Evolutionary conservation across 2,329 filamentous ascomycete genomes (phyloP).

Genomic region (Fusarium hainanense): DNA sequence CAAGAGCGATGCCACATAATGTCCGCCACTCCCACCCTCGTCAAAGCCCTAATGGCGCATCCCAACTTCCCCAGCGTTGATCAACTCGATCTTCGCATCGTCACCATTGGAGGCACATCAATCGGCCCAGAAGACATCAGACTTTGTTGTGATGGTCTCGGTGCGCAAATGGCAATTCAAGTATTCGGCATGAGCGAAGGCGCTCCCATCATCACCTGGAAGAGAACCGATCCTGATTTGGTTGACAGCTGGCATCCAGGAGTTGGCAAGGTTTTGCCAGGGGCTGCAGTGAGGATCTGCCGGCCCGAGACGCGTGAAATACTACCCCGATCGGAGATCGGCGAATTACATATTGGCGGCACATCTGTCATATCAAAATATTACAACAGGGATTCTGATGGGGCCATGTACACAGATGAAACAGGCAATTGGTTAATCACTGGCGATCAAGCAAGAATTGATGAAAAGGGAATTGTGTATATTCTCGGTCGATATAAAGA

Average conservation of each 20-base stretch:
- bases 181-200: slow-evolving; percentile 61
- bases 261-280: slow-evolving; percentile 56
- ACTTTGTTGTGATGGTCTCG: slow-evolving; percentile 49
- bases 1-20: slow-evolving; percentile 52
- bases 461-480: slow-evolving; percentile 52
- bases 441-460: slow-evolving; percentile 56
- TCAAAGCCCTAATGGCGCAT: slow-evolving; percentile 49
- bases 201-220: slow-evolving; percentile 56
- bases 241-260: slow-evolving; percentile 52
- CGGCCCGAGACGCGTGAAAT: slow-evolving; percentile 46
- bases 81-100: slow-evolving; percentile 47
- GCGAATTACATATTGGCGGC: slow-evolving; percentile 56
- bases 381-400: slow-evolving; percentile 41
- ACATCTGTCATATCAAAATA: slow-evolving; percentile 52
- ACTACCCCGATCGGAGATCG: slow-evolving; percentile 48
- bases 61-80: slow-evolving; percentile 43
- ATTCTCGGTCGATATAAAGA: slow-evolving; percentile 59
- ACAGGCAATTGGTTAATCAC: slow-evolving; percentile 53
- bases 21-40: slow-evolving; percentile 55
- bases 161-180: slow-evolving; percentile 50
- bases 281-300: slow-evolving; percentile 54
- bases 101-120: slow-evolving; percentile 51
- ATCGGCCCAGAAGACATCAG: slow-evolving; percentile 49
- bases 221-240: slow-evolving; percentile 46
- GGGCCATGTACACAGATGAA: slow-evolving; percentile 52